phyloP scores from a whole-genome alignment of 345 rosid genomes.

The Zanthoxylum bungeanum region DNA sequence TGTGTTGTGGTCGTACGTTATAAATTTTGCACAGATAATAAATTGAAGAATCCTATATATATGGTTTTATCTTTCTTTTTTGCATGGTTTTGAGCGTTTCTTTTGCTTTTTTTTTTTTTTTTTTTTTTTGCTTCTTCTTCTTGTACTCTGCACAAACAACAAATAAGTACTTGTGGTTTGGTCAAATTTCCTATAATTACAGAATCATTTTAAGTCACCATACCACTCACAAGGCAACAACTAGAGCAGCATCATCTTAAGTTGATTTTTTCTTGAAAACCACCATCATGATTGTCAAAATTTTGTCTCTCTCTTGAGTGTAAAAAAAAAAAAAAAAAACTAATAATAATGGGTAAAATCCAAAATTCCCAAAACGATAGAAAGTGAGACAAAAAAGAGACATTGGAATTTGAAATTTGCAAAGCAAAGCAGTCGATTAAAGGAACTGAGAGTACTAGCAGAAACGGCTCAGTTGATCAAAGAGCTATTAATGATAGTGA shows the following conservation, averaged over 20 bases:
- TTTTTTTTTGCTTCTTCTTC: constrained; percentile 12
- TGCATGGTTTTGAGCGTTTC: constrained; percentile 60
- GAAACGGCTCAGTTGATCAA: constrained; percentile 5
- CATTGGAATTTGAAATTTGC: constrained; percentile 19
- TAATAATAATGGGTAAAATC: no score
- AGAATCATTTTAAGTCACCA: constrained; percentile 22
- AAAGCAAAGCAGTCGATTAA: constrained; percentile 13
- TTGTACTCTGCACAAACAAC: constrained; percentile 16
- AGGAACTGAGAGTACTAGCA: constrained; percentile 7
- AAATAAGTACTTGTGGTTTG: constrained; percentile 21
- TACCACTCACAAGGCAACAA: constrained; percentile 12
- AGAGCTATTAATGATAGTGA: constrained; percentile 7
- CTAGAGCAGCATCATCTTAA: constrained; percentile 2
- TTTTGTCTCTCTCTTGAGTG: constrained; percentile 8
- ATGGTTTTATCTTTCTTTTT: not conserved
- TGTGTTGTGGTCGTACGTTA: constrained; percentile 18
- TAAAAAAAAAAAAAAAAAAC: no score
- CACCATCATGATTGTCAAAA: not conserved
- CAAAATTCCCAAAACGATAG: constrained; percentile 9
- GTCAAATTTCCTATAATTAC: constrained; percentile 24
- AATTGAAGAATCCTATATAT: constrained; percentile 19
- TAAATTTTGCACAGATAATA: constrained; percentile 12
- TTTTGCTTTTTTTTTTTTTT: not conserved
- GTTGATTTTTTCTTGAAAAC: constrained; percentile 7
- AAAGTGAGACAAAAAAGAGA: constrained; percentile 12